phyloP scores from a whole-genome alignment of 192 early-diverging fungal species.

The Mortierella hygrophila region DNA sequence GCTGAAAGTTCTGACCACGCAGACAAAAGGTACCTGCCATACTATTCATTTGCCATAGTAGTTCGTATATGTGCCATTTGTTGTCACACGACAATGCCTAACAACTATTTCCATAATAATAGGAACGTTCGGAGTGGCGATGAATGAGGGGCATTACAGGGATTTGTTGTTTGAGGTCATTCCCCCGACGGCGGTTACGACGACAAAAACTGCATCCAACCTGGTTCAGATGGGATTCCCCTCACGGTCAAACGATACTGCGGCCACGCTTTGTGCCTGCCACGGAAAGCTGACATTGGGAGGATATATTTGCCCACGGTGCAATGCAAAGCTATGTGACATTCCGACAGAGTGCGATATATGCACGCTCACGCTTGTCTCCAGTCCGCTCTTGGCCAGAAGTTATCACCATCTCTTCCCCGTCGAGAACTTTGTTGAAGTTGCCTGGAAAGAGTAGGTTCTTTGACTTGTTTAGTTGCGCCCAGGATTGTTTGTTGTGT shows the following conservation, averaged over 20 bases:
- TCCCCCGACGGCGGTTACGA: slow-evolving; percentile 86
- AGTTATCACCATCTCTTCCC: slow-evolving; percentile 97
- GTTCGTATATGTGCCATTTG: not conserved
- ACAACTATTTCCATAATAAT: slow-evolving; percentile 1
- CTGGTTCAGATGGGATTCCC: slow-evolving; percentile 97
- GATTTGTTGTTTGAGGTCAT: slow-evolving; percentile 89
- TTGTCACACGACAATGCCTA: not conserved
- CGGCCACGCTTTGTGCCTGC: slow-evolving; percentile 84
- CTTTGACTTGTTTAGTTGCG: not conserved
- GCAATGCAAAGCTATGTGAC: slow-evolving; percentile 85
- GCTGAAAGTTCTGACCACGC: slow-evolving; percentile 76
- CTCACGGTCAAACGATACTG: slow-evolving; percentile 57
- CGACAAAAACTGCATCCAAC: slow-evolving; percentile 67
- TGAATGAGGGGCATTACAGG: slow-evolving; percentile 86
- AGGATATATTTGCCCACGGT: slow-evolving; percentile 91
- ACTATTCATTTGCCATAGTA: not conserved
- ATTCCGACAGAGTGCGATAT: slow-evolving; percentile 94
- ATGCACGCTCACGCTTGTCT: slow-evolving; percentile 89
- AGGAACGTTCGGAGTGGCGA: slow-evolving; percentile 85
- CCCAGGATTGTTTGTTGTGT: not conserved
- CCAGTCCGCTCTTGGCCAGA: slow-evolving; percentile 89
- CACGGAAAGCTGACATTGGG: slow-evolving; percentile 74
- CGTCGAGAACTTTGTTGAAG: slow-evolving; percentile 84
- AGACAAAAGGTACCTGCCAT: slow-evolving; percentile 76
- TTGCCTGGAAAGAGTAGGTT: slow-evolving; percentile 63